Percentiles rank a stretch among this genome's conserved stretches.
phyloP scores from a whole-genome alignment of 306 rosid species.

The Begonia masoniana region DNA sequence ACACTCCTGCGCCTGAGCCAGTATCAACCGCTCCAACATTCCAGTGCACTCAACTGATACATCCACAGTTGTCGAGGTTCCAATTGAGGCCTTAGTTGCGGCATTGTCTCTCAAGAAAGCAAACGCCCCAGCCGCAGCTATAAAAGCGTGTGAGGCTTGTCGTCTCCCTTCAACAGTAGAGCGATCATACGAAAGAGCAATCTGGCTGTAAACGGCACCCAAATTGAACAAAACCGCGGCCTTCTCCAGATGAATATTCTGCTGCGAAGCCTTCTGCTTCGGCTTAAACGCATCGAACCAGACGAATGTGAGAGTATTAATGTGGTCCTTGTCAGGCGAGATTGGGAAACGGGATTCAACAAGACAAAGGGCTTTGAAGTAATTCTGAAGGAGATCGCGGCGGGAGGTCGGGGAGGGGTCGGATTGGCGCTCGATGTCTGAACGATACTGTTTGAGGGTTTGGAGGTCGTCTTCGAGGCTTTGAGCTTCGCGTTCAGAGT shows the following conservation, averaged over 20 bases:
- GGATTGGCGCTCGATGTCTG: constrained; percentile 72
- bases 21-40: constrained; percentile 89
- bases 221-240: constrained; percentile 78
- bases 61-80: constrained; percentile 67
- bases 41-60: constrained; percentile 75
- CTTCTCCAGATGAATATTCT: constrained; percentile 87
- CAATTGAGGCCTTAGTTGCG: constrained; percentile 68
- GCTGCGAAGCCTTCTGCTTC: constrained; percentile 79
- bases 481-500: constrained; percentile 98
- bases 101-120: constrained; percentile 62
- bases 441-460: constrained; percentile 69
- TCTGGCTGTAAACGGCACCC: constrained; percentile 87
- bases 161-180: constrained; percentile 66
- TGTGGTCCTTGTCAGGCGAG: constrained; percentile 72
- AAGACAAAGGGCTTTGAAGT: constrained; percentile 72
- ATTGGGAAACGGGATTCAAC: constrained; percentile 95
- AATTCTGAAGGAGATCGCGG: constrained; percentile 70
- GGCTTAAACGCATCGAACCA: constrained; percentile 91
- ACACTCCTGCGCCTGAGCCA: constrained; percentile 97
- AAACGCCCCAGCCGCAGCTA: constrained; percentile 78
- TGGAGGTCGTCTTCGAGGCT: constrained; percentile 91
- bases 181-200: constrained; percentile 73
- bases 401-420: constrained; percentile 82
- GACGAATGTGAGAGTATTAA: constrained; percentile 61
- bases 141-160: constrained; percentile 72